These are phyloP conservation scores for Globisporangium viniferum DNA, from an alignment of 352 stramenopile species.

Conservation along the genomic window DNA sequence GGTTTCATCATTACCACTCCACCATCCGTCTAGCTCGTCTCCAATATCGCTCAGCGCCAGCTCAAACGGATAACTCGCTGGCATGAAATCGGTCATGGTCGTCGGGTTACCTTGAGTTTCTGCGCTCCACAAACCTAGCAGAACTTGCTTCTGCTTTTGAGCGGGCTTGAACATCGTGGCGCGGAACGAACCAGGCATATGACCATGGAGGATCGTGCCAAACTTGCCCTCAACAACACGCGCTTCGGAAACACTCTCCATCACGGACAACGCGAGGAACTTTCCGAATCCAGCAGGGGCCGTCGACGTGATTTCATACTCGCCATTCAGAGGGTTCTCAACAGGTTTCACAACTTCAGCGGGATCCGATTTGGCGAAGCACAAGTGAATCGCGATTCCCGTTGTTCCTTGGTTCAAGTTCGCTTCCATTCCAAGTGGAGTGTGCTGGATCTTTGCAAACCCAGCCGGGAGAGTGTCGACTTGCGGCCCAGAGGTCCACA, in stretches of 20 bases:
- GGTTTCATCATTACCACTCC: conserved; percentile 49
- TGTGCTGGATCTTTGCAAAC: conserved; percentile 86
- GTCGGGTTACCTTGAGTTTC: conserved; percentile 35
- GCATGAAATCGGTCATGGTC: conserved; percentile 61
- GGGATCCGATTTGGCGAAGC: conserved; percentile 57
- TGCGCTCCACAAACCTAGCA: conserved; percentile 68
- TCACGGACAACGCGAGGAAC: conserved; percentile 61
- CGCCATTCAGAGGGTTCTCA: conserved; percentile 66
- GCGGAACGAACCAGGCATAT: conserved; percentile 53
- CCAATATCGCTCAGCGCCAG: conserved; percentile 44
- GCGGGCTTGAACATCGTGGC: conserved; percentile 44
- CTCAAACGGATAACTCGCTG: conserved; percentile 68
- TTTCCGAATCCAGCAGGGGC: conserved; percentile 11
- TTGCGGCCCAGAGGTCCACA: conserved; percentile 72
- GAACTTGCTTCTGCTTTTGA: conserved; percentile 25
- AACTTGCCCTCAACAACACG: conserved; percentile 68
- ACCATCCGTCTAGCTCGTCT: conserved; percentile 75
- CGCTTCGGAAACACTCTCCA: conserved; percentile 45
- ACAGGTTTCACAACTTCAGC: conserved; percentile 52
- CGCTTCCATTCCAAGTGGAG: conserved; percentile 82
- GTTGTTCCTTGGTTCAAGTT: conserved; percentile 81
- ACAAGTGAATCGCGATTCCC: conserved; percentile 75
- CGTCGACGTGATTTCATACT: conserved; percentile 66
- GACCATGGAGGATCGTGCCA: conserved; percentile 64
- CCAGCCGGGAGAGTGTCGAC: conserved; percentile 55